Evolutionary conservation across 2,329 filamentous ascomycete genomes (phyloP), one percentile per base, ranked within the genome.

Genomic region (Clonostachys sp.): DNA sequence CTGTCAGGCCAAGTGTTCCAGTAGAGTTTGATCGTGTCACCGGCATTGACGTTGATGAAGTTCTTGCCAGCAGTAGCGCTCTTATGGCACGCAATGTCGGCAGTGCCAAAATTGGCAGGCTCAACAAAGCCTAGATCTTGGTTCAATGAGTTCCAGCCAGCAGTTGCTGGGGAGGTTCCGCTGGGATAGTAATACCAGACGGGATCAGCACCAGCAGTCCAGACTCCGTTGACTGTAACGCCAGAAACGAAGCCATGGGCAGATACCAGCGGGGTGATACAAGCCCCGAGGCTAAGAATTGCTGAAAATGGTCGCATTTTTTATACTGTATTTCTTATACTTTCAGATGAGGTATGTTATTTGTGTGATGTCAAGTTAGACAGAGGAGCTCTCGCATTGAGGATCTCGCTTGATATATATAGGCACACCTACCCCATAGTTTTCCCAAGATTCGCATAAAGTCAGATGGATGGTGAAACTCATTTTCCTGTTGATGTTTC

Each of bases 81-180:
- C 53, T 62, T 67, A 64, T 74, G 70, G 59, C 73, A 77, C 56
- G 64, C 67, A 48, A 75, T 73, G 49, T 73, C 71, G 41, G 61
- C 34, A 17, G 57, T 60, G 45, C 50, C 53, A 51, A 68, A 71
- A 46, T 57, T 55, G 50, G 63, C 55, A 36, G 66, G 64, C 33
- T 61, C 70, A 20, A 78, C 71, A 59, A 74, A 76, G 54, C 77
- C 75, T 60, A 73, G 72, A 57, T 72, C 71, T 48, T 67, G 67
- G 52, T 72, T 64, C 43, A 63, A 50, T 6, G 69, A 61, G 38
- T 59, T 57, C 70, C 70, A 73, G 36, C 67, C 70, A 13, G 51
- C 45, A 12, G 45, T 51, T 7, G 39, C 42, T 5, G 51, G 49
- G 34, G 17, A 34, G 10, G 45, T 38, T 14, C 45, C 47, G 8